These are phyloP conservation scores for Scutellaria galericulata DNA, from an alignment of 257 asterid genomes.

Conservation along the genomic window DNA sequence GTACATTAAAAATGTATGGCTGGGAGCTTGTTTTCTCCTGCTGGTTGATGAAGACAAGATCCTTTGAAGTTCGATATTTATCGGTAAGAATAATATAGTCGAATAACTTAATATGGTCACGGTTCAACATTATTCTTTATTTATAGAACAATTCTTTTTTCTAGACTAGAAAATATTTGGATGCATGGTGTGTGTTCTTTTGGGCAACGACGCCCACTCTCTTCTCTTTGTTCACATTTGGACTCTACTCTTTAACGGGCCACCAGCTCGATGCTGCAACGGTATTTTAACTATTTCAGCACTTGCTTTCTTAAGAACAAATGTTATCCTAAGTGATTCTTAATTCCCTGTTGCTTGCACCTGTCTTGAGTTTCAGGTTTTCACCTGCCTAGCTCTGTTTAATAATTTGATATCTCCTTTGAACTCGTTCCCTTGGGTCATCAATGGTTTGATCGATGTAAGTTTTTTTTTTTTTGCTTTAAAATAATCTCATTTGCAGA, in stretches of 20 bases:
- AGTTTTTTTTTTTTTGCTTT: slow-evolving; percentile 38
- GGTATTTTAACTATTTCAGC: slow-evolving; percentile 47
- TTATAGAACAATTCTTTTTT: slow-evolving; percentile 32
- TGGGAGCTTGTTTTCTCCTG: slow-evolving; percentile 85
- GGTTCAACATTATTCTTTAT: background rate
- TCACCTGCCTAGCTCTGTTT: slow-evolving; percentile 94
- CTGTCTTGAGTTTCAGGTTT: slow-evolving; percentile 67
- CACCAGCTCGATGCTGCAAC: slow-evolving; percentile 98
- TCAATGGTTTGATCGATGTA: slow-evolving; percentile 96
- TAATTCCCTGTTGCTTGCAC: slow-evolving; percentile 11
- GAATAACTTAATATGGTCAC: no score
- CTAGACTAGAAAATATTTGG: slow-evolving; percentile 96
- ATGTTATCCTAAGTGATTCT: background rate
- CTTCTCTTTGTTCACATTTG: slow-evolving; percentile 91
- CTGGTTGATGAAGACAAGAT: slow-evolving; percentile 89
- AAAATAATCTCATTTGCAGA: background rate
- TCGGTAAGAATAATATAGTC: slow-evolving; percentile 47
- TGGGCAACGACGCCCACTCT: slow-evolving; percentile 99
- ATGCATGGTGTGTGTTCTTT: slow-evolving; percentile 98
- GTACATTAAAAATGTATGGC: slow-evolving; percentile 91
- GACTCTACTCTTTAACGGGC: slow-evolving; percentile 88
- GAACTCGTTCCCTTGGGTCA: slow-evolving; percentile 99
- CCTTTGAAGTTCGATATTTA: slow-evolving; percentile 72
- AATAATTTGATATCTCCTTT: slow-evolving; percentile 93
- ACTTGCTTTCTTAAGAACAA: slow-evolving; percentile 22